These are phyloP conservation scores for Metarhizium rileyi DNA, from an alignment of 2,329 filamentous ascomycete species.

Conservation along the genomic window DNA sequence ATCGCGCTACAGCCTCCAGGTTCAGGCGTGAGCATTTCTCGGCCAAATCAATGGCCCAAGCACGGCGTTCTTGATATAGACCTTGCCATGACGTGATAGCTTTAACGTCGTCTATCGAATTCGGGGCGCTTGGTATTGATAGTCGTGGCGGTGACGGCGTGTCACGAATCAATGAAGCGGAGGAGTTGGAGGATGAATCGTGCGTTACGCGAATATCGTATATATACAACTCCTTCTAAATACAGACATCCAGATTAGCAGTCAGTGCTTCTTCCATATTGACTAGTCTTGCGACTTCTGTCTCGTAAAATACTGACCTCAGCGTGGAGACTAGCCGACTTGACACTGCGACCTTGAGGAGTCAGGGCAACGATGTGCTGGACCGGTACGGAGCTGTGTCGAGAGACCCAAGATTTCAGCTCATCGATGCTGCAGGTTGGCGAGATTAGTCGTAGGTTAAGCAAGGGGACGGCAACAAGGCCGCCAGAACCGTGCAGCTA, in stretches of 20 bases:
- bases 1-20: slow-evolving; percentile 51
- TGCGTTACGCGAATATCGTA: slow-evolving; percentile 76
- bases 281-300: neutral
- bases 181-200: slow-evolving; percentile 36
- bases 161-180: slow-evolving; percentile 36
- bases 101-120: slow-evolving; percentile 69
- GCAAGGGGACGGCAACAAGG: neutral
- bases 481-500: neutral
- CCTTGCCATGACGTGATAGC: slow-evolving; percentile 81
- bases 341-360: slow-evolving; percentile 72
- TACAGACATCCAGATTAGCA: neutral
- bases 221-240: slow-evolving; percentile 83
- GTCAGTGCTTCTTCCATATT: neutral
- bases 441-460: neutral
- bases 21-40: slow-evolving; percentile 61
- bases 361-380: slow-evolving; percentile 84
- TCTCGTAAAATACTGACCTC: slow-evolving; percentile 49
- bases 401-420: slow-evolving; percentile 71
- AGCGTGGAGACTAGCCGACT: slow-evolving; percentile 65
- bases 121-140: slow-evolving; percentile 60
- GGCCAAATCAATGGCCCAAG: slow-evolving; percentile 66
- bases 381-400: slow-evolving; percentile 61
- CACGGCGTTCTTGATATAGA: slow-evolving; percentile 69
- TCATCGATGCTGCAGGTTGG: slow-evolving; percentile 58
- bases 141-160: slow-evolving; percentile 43